Evolutionary conservation across 441 rosid genomes (phyloP).

Genomic region (Croton laevigatus): DNA sequence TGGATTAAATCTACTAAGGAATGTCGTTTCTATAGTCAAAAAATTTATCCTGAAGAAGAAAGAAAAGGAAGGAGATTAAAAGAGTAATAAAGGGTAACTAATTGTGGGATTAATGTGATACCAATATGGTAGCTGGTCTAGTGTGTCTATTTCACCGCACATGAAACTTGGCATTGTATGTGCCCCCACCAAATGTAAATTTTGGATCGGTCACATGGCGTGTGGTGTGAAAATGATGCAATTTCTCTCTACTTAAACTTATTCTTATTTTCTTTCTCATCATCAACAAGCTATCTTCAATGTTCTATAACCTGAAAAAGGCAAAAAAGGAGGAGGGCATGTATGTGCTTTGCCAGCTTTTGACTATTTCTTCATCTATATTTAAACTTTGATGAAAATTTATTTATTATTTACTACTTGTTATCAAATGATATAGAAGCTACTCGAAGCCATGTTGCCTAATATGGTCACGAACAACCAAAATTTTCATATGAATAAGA

Average conservation of each 20-base stretch:
- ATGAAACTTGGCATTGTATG: conserved; percentile 16
- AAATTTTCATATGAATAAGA: no score
- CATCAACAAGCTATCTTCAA: neutral
- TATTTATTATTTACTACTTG: neutral
- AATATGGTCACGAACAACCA: neutral
- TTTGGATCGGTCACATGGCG: conserved; percentile 27
- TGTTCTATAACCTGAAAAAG: neutral
- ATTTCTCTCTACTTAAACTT: no score
- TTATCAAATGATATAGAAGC: neutral
- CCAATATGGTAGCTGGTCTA: neutral
- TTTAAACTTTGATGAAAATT: neutral
- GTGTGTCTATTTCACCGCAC: conserved; percentile 14
- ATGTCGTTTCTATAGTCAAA: neutral
- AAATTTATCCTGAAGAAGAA: neutral
- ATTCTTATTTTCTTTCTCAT: neutral
- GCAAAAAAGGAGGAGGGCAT: neutral
- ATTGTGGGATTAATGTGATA: neutral
- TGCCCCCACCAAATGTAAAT: conserved; percentile 20
- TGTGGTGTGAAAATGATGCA: conserved; percentile 9
- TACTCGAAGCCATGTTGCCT: neutral
- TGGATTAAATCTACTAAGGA: no score
- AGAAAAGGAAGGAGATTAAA: neutral
- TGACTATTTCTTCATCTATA: neutral
- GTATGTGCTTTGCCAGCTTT: neutral
- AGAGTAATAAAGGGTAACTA: neutral